phyloP scores from a whole-genome alignment of 129 eudicot species.

The carrot (Daucus carota) region DNA sequence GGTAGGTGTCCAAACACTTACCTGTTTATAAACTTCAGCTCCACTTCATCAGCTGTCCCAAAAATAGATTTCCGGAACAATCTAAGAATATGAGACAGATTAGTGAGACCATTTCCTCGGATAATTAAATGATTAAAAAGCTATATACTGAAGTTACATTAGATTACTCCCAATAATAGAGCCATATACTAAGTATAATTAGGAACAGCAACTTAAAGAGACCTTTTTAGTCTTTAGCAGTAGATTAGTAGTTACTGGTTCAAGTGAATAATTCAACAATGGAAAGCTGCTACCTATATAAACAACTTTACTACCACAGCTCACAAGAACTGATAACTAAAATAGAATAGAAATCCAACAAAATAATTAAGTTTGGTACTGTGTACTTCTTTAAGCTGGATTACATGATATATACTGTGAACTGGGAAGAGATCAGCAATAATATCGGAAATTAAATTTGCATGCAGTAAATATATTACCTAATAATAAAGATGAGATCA shows the following conservation, averaged over 20 bases:
- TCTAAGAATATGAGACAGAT: conserved; percentile 20
- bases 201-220: neutral
- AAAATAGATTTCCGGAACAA: conserved; percentile 77
- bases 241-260: neutral
- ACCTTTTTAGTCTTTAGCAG: neutral
- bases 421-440: neutral
- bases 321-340: neutral
- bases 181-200: neutral
- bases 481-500: neutral
- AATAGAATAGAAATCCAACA: neutral
- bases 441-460: neutral
- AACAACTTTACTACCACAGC: neutral
- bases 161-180: neutral
- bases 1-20: conserved; percentile 11
- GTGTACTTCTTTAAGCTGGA: neutral
- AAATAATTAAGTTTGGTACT: neutral
- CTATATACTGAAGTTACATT: neutral
- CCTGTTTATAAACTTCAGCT: conserved; percentile 94
- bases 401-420: neutral
- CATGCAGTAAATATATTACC: neutral
- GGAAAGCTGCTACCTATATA: neutral
- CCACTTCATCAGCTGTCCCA: conserved; percentile 96
- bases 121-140: neutral
- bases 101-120: neutral
- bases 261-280: neutral